Evolutionary conservation across 116 monocot species (phyloP), one percentile per base, ranked within the genome.

Genomic region (Posidonia oceanica): DNA sequence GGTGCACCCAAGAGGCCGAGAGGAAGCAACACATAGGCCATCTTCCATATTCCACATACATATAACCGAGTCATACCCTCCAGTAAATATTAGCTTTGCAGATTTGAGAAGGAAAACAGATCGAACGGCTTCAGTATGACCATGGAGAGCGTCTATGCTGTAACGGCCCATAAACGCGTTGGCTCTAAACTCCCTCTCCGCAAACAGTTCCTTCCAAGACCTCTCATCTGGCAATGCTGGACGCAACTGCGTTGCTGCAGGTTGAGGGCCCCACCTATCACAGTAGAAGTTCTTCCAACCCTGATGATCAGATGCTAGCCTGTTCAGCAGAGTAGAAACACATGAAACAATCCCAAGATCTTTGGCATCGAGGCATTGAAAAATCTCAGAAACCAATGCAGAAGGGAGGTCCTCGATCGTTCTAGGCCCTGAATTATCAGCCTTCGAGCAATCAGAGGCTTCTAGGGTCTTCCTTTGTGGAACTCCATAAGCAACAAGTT

Each of bases 31-130:
- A 17, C 77, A 74, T 20, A 88, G 65, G 37, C 96, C 96, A 58
- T 91, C 91, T 61, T 91, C 91, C 82, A 91, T 71, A 75, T 89
- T 85, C 96, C 96, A 96, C 84, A 91, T 87, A 7, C 89, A 75
- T n/a, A 96, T 42, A 38, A 85, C 69, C 14, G 82, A 87, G 72
- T 96, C 96, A 62, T 91, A 87, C 14, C 96, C 96, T 38, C 86
- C 89, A 20, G 89, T 89, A 56, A 96, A 89, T 48, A 96, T 80
- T 52, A 91, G 81, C 39, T 91, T 91, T 40, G 80, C 86, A 10
- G 79, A 68, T 15, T 71, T 72, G 40, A 96, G 69, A 59, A 91
- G 64, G 57, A 83, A 89, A 5, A 91, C 89, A 1, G 91, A 74
- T 4, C 88, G 87, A 7, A 96, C 91, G 7, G 86, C 86, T 66